phyloP scores from a whole-genome alignment of 768 basidiomycete species.

The Trametes gibbosa region DNA sequence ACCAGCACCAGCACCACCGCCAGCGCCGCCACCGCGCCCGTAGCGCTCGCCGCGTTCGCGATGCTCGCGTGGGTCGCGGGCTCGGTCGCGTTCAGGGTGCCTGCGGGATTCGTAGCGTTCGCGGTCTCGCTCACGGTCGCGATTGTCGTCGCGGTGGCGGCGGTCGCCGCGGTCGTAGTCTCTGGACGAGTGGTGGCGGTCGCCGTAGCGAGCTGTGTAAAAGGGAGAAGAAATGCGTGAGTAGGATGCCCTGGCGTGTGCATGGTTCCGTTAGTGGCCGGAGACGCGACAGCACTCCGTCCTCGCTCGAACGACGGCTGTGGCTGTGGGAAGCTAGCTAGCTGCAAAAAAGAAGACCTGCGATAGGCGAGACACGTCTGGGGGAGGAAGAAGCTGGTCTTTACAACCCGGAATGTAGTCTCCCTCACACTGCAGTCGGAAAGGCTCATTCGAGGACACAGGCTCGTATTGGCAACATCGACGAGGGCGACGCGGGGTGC shows the following conservation, averaged over 20 bases:
- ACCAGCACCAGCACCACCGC: neutral
- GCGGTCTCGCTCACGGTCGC: conserved; percentile 18
- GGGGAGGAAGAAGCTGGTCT: conserved; percentile 10
- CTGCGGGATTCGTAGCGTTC: conserved; percentile 23
- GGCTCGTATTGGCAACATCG: neutral
- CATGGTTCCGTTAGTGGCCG: conserved; percentile 36
- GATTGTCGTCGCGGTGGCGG: conserved; percentile 31
- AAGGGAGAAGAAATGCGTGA: conserved; percentile 41
- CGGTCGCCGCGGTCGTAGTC: conserved; percentile 29
- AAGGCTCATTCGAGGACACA: neutral
- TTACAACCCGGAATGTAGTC: neutral
- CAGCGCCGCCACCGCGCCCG: conserved; percentile 18
- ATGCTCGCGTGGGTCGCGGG: conserved; percentile 28
- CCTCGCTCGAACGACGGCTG: conserved; percentile 1
- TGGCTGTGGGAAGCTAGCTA: conserved; percentile 6
- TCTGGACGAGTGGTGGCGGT: conserved; percentile 44
- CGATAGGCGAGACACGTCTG: neutral
- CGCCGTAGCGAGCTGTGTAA: conserved; percentile 52
- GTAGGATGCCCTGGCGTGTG: conserved; percentile 11
- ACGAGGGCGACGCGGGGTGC: conserved; percentile 24
- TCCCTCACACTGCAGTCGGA: neutral
- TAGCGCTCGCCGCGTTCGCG: conserved; percentile 31
- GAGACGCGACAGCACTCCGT: neutral
- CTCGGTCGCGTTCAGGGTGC: conserved; percentile 20
- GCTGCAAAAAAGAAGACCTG: conserved; percentile 3